A percentile compares a stretch with the other conserved stretches of the same genome.
These are phyloP conservation scores for Pythium chondricola DNA, from an alignment of 352 stramenopile species.

Conservation along the genomic window DNA sequence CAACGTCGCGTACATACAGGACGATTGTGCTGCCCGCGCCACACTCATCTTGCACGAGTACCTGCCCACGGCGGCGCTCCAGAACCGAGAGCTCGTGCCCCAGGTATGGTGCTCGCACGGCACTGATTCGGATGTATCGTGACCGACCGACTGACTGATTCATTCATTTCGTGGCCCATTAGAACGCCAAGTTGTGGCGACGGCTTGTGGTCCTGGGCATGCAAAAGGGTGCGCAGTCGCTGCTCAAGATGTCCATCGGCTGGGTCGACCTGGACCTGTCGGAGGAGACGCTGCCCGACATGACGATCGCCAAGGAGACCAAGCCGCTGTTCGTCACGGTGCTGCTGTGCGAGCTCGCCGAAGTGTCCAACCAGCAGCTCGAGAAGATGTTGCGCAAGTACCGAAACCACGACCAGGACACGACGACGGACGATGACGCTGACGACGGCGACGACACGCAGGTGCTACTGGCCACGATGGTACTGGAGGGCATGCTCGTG, in stretches of 20 bases:
- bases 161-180: too few relatives aligned
- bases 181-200: constrained; percentile 52
- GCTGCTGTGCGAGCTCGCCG: constrained; percentile 43
- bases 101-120: constrained; percentile 34
- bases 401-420: constrained; percentile 12
- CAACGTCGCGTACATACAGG: constrained; percentile 65
- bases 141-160: too few relatives aligned
- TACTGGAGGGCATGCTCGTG: constrained; percentile 41
- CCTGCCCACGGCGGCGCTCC: constrained; percentile 35
- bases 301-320: constrained; percentile 16
- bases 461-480: constrained; percentile 32
- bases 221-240: constrained; percentile 51
- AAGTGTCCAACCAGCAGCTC: constrained; percentile 49
- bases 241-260: constrained; percentile 64
- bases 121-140: too few relatives aligned
- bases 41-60: constrained; percentile 52
- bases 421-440: constrained; percentile 7
- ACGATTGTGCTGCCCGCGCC: constrained; percentile 45
- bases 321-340: constrained; percentile 45
- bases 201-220: constrained; percentile 39
- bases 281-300: constrained; percentile 38
- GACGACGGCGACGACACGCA: constrained; percentile 15
- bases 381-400: constrained; percentile 43
- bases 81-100: constrained; percentile 31
- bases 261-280: constrained; percentile 61